Base-by-base conservation (phyloP, 2,329 filamentous ascomycete species). In the Penicillium sp. region DNA sequence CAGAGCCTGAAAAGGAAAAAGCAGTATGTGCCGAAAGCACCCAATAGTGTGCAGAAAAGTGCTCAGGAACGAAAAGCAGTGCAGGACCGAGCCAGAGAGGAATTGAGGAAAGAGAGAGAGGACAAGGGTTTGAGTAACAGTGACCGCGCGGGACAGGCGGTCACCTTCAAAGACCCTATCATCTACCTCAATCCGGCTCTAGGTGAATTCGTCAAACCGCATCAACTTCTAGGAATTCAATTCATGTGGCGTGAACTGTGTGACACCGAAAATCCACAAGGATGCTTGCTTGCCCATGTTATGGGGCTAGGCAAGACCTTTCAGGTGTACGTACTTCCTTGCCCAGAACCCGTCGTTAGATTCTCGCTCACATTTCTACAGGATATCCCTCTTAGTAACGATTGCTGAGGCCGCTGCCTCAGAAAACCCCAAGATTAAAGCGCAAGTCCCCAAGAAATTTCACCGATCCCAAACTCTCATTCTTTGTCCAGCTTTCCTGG, bases 231-330 rank as follows among this genome's bases (percentile, higher is more conserved):
- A 1, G 93, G 93, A 1, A 85, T 96, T 21, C 87, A 88, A 11
- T 96, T 96, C 73, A 84, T 97, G 79, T 97, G 93, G 91, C 87
- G 91, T 63, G 89, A 93, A 61, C 78, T 96, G 45, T 84, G 93
- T 6, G 81, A 82, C 31, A 82, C 87, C 54, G 76, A 81, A 4
- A 76, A 79, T 5, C 81, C 82, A 19, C 87, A 92, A 72, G 92
- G 92, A 2, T 96, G 90, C 68, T 81, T 96, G 13, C 80, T 96
- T 21, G 90, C 92, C 6, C 92, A 96, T 71, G 91, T 90, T 0
- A 96, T 96, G 92, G 93, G 93, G 1, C 77, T 96, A 2, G 92
- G 92, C 16, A 97, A 96, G 77, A 96, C 92, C 0, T 91, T 96
- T 87, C 92, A 96, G 76, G 85, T 91, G 78, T 82, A 74, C 75